Percentiles rank a stretch among this genome's conserved stretches.
Conservation (phyloP, 1,139 yeast species). For the Ogataea hybrid region DNA sequence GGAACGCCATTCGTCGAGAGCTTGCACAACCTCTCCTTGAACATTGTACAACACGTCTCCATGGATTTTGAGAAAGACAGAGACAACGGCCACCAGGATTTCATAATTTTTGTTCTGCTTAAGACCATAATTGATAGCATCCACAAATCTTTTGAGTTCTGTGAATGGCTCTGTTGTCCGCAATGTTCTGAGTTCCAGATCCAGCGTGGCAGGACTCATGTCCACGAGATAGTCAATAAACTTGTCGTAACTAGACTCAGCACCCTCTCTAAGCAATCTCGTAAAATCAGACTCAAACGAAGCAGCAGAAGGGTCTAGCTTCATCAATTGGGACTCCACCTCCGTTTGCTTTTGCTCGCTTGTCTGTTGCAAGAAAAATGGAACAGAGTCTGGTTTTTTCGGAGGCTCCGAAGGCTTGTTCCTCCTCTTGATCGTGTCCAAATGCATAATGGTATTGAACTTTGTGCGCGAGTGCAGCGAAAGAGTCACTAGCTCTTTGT, state of each 20-base stretch:
- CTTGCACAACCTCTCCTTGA: conserved; percentile 32
- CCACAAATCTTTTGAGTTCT: conserved; percentile 65
- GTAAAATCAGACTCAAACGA: conserved; percentile 78
- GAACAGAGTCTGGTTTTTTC: conserved; percentile 82
- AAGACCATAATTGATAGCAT: conserved; percentile 63
- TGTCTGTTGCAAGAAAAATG: conserved; percentile 58
- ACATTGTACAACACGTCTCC: conserved; percentile 72
- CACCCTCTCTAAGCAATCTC: conserved; percentile 50
- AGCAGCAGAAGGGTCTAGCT: conserved; percentile 27
- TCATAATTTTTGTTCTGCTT: conserved; percentile 62
- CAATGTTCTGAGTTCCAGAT: conserved; percentile 82
- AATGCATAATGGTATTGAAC: conserved; percentile 71
- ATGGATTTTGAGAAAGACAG: conserved; percentile 71
- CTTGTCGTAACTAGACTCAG: conserved; percentile 40
- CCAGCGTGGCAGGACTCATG: conserved; percentile 77
- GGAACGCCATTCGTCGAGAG: conserved; percentile 37
- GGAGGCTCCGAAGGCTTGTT: conserved; percentile 90
- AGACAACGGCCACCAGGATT: conserved; percentile 72
- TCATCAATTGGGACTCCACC: conserved; percentile 23
- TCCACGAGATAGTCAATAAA: conserved; percentile 57
- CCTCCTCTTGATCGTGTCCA: conserved; percentile 81
- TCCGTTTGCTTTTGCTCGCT: conserved; percentile 22
- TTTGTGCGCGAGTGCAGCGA: conserved; percentile 76
- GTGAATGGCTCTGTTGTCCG: conserved; percentile 57
- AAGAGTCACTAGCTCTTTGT: conserved; percentile 62